Base-by-base conservation (phyloP, 2,329 filamentous ascomycete species). In the Alternaria incomplexa region DNA sequence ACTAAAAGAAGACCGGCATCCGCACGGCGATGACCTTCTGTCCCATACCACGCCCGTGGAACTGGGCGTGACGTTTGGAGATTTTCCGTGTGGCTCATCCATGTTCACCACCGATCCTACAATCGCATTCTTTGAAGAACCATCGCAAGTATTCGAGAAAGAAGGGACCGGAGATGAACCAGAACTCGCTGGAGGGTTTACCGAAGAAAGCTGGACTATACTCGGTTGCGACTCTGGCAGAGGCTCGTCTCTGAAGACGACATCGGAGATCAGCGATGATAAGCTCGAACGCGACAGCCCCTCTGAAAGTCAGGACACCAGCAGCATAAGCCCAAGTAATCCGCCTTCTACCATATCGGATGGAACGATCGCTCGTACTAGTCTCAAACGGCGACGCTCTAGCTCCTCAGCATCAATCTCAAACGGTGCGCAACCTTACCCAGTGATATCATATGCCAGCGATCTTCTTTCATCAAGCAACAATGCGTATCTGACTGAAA, bases 401-500 rank as follows among this genome's bases (percentile, higher is more conserved):
- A 65, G 69, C 50, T 71, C 70, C 9, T 73, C 71, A 22, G 62
- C 59, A 32, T 67, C 64, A n/a, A 56, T 63, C 13, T 69, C 69
- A 53, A 65, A 69, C 57, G 62, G 67, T 67, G 58, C 61, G 59
- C 62, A 64, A 48, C 66, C 65, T 60, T 71, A 61, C 48, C 65
- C 70, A 60, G 48, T 68, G 13, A 58, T 70, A 56, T 71, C 70
- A 17, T 64, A 73, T 48, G 62, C 69, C 26, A 69, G 74, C 63
- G 71, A 77, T 53, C 70, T 81, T 17, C 68, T 79, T 5, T 73
- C 70, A 20, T 71, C 77, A 40, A 77, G 72, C 50, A 80, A 79
- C 55, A 81, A 77, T 28, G 74, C 73, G 7, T 73, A 83, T 25
- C 80, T 86, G 58, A 81, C 81, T 1, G 78, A 83, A 44, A 81